Evolutionary conservation across 148 eudicot species (phyloP), one percentile per base, ranked within the genome.

Genomic region (Amaranthus cruentus): DNA sequence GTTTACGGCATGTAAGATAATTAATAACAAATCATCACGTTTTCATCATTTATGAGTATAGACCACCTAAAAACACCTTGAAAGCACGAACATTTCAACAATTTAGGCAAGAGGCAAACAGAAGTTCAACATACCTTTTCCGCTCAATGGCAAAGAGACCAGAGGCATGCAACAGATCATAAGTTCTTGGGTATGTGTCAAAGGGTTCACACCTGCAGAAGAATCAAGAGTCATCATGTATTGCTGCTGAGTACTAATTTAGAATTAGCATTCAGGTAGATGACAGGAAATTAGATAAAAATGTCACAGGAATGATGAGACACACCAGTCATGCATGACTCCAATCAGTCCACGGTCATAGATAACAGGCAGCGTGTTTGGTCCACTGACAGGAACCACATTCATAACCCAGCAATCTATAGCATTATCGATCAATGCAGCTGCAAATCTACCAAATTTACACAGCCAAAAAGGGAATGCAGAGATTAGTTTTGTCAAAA

Each of bases 101-200:
- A 59, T 47, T 60, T 47, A 66, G 38, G 57, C 38, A 28, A 28
- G 38, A 28, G 38, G 61, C 49, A 47, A 55, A 75, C 14, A 67
- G 59, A 65, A 69, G 44, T 6, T 56, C 57, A 47, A 9, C 43
- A 4, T 84, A 91, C 99, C 99, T 90, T 86, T 83, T 88, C 18
- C 56, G 76, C 78, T 95, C 99, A 62, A 84, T 62, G 55, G 99
- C 85, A 84, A 95, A 91, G 78, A 95, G 97, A 69, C 93, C 89
- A 77, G 93, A 88, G 5, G 99, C 99, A 78, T 95, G 97, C 87
- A 91, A 78, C 55, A 95, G 64, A 84, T 95, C 99, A 68, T 95
- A 95, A 66, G 96, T 95, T 84, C 99, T 92, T 74, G 99, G 99
- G 76, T 95, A 95, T 21, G 99, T 95, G 72, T 91, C 99, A 64